Percentiles rank a stretch among this genome's conserved stretches.
These are phyloP conservation scores for Pholiota molesta DNA, from an alignment of 768 basidiomycete species.

Conservation along the genomic window DNA sequence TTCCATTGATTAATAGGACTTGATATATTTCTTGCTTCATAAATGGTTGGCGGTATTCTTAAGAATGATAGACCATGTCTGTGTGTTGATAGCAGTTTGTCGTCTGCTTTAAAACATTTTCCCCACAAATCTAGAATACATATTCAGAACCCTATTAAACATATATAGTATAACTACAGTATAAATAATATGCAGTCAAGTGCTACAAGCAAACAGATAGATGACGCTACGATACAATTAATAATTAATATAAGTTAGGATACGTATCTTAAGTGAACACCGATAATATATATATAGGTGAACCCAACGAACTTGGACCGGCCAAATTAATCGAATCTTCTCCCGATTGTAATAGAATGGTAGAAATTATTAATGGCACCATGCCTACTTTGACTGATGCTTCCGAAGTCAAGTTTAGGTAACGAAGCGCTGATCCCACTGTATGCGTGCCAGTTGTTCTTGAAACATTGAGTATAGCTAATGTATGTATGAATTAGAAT, in stretches of 20 bases:
- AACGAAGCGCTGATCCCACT: not conserved
- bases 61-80: not conserved
- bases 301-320: not conserved
- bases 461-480: constrained; percentile 1
- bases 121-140: no score
- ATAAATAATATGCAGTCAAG: not conserved
- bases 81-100: no score
- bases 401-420: not conserved
- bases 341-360: constrained; percentile 5
- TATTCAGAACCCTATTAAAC: no score
- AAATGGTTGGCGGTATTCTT: not conserved
- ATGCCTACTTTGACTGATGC: not conserved
- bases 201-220: not conserved
- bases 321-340: constrained; percentile 3
- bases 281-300: not conserved
- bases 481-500: not conserved
- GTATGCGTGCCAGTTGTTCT: not conserved
- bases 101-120: not conserved
- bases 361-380: not conserved
- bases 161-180: not conserved
- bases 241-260: not conserved
- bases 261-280: not conserved
- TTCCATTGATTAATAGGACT: not conserved
- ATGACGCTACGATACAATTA: not conserved
- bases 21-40: not conserved